Conservation (phyloP, 306 rosid species). For the Sechiopsis laciniata region DNA sequence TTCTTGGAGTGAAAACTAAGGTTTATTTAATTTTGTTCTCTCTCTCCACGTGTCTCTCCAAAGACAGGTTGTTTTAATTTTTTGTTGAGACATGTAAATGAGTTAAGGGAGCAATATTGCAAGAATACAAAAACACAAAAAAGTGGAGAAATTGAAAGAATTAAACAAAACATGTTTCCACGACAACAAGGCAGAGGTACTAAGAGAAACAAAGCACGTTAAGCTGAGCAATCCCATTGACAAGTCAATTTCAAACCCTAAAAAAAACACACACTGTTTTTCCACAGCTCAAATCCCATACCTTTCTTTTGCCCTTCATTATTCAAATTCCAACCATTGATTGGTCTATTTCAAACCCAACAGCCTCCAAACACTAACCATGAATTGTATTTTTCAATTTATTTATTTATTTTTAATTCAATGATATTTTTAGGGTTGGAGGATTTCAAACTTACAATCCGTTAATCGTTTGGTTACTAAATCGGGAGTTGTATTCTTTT, state of each 20-base stretch:
- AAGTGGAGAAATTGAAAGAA: neutral
- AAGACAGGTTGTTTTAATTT: neutral
- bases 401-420: no score
- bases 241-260: conserved; percentile 19
- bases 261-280: conserved; percentile 2
- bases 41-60: no score
- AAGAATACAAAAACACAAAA: neutral
- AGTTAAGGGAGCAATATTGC: no score
- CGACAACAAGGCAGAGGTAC: neutral
- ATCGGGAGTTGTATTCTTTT: no score
- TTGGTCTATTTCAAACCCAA: conserved; percentile 16
- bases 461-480: no score
- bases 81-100: no score
- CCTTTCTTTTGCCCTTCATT: neutral
- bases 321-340: neutral
- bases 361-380: neutral
- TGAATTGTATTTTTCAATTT: no score
- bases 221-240: neutral
- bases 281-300: neutral
- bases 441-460: no score
- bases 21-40: neutral
- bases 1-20: neutral
- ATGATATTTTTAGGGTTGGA: no score
- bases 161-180: neutral
- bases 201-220: neutral